Evolutionary conservation across 2,329 filamentous ascomycete species (phyloP), one percentile per base, ranked within the genome.

Genomic region (Endothia cerciana): DNA sequence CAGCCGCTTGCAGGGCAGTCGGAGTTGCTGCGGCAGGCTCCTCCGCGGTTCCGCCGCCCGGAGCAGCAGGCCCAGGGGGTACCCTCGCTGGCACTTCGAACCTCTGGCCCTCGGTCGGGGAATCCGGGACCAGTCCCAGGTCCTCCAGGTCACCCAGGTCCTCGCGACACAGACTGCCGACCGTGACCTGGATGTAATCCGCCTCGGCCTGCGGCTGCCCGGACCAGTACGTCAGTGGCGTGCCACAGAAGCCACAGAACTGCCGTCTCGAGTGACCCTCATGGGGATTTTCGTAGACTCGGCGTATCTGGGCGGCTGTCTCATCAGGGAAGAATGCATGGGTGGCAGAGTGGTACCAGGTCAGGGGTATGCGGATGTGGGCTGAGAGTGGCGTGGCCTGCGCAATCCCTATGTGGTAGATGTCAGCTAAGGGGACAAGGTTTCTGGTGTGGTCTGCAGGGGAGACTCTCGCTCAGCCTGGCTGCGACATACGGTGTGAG

Each of bases 221-320:
- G 57, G 88, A 90, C 93, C 93, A 97, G 72, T 90, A 92, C 0
- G 90, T 90, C 63, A 97, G 81, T 15, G 91, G 91, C 0, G 93
- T 97, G 62, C 94, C 94, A 76, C 94, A 97, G 80, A 91, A 96
- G 30, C 94, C 94, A 78, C 94, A 97, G 77, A 97, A 97, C 71
- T 93, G 87, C 60, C 92, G 88, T 74, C 90, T 88, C 1, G 86
- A 82, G 71, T 85, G 79, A 61, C 83, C 82, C 62, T 85, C 84
- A 71, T 82, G 79, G 2, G 81, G 82, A 28, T 89, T 85, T 11
- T 86, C 87, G 76, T 91, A 93, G 58, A 85, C 83, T 49, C 89
- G 86, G 64, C 87, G 87, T 74, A 93, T 93, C 61, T 82, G 81
- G 63, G 81, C 72, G 75, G 87, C 85, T 19, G 88, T 87, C 79